A percentile compares a stretch with the other conserved stretches of the same genome.
Evolutionary conservation across 257 asterid genomes (phyloP).

Genomic region (Petunia axillaris): DNA sequence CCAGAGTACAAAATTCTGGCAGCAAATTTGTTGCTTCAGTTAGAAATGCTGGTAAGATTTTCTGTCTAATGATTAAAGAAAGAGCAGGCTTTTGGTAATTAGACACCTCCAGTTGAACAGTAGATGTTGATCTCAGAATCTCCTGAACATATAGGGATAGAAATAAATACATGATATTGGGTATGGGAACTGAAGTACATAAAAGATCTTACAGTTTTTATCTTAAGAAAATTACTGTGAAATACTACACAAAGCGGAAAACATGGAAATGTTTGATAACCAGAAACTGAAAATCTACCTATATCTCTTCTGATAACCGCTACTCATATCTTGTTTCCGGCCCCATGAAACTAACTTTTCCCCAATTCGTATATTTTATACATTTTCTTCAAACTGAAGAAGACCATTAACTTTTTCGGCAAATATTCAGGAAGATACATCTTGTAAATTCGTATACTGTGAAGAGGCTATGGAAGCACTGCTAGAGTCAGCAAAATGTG

Average conservation of each 20-base stretch:
- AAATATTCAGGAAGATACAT: conserved; percentile 67
- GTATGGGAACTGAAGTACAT: conserved; percentile 14
- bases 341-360: not conserved
- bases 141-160: not conserved
- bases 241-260: conserved; percentile 3
- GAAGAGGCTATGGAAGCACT: conserved; percentile 71
- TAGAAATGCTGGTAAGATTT: conserved; percentile 68
- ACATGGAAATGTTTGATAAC: conserved; percentile 6
- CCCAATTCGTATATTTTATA: not conserved
- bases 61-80: not conserved
- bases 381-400: not conserved
- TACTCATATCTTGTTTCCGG: not conserved
- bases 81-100: not conserved
- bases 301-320: not conserved
- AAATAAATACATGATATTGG: conserved; percentile 13
- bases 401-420: conserved; percentile 11
- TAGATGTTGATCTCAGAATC: not conserved
- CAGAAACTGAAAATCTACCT: not conserved
- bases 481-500: conserved; percentile 54
- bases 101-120: not conserved
- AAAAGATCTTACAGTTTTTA: no score
- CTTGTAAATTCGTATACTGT: conserved; percentile 43
- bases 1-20: conserved; percentile 70
- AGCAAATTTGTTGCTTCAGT: conserved; percentile 79
- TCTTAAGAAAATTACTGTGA: not conserved